Conservation (phyloP, 2,329 filamentous ascomycete species). For the Thelonectria olida region DNA sequence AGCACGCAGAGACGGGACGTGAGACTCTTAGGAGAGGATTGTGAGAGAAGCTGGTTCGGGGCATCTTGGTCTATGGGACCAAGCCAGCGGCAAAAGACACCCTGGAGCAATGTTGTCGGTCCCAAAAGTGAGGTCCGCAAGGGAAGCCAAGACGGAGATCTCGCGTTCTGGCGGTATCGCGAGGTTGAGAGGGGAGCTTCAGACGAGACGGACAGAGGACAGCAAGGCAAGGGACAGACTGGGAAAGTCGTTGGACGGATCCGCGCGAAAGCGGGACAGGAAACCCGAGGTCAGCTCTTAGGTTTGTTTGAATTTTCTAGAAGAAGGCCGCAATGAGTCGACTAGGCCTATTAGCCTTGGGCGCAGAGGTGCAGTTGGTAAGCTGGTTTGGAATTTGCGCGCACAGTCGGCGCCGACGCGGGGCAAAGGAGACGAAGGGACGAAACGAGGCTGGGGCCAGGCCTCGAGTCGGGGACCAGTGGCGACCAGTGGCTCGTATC, state of each 20-base stretch:
- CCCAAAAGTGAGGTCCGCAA: background rate
- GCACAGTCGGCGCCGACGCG: constrained; percentile 11
- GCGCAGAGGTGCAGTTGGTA: background rate
- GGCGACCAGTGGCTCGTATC: background rate
- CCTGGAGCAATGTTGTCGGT: background rate
- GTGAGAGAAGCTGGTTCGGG: constrained; percentile 58
- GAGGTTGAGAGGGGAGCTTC: constrained; percentile 17
- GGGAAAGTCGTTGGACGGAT: constrained; percentile 38
- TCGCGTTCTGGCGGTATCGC: constrained; percentile 3
- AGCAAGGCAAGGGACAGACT: constrained; percentile 23
- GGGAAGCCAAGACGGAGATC: background rate
- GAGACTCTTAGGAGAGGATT: constrained; percentile 76
- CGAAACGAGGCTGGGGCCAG: constrained; percentile 3
- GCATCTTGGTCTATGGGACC: constrained; percentile 45
- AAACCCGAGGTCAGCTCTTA: constrained; percentile 28
- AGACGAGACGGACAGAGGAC: constrained; percentile 17
- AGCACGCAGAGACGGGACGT: constrained; percentile 82
- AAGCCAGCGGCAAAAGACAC: constrained; percentile 1
- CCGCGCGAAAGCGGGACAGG: constrained; percentile 33
- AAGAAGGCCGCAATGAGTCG: constrained; percentile 22
- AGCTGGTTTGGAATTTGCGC: constrained; percentile 4
- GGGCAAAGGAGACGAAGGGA: constrained; percentile 8
- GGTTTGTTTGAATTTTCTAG: constrained; percentile 25
- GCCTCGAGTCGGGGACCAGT: background rate
- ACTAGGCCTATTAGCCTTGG: constrained; percentile 17